Base-by-base conservation (phyloP, 2,329 filamentous ascomycete species). In the Ceratocystis cubensis region DNA sequence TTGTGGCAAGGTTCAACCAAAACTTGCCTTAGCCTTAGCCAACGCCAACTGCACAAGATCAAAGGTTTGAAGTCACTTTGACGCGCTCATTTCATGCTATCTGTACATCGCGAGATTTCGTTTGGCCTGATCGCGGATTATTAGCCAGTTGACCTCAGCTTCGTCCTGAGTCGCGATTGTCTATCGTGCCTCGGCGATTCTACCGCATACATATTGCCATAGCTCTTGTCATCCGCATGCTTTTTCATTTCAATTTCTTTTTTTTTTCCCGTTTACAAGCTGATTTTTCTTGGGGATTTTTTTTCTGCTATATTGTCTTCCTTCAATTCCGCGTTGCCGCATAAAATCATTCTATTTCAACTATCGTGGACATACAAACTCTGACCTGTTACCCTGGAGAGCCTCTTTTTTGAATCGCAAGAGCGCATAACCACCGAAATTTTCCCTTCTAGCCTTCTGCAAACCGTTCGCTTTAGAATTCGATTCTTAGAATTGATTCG, bases 171-270 rank as follows among this genome's bases (percentile, higher is more conserved):
- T 63, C 53, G 53, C 28, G 25, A 57, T 30, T 30, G 33, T 63
- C 25, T 48, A 37, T 22, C 30, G 37, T 63, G 61, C 30, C 15
- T 63, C 25, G 15, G 37, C 5, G 44, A 45, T 15, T 13, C 30
- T 17, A 15, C 37, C 37, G 25, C 44, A 62, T 17, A 44, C 61
- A 10, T 37, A 63, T 22, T 22, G 44, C 61, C 61, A 45, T 57
- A 57, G 28, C 53, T 30, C n/a, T 57, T 57, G 5, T 8, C 46
- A n/a, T 41, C 37, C 44, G 28, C 59, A 62, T 62, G 8, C 48
- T 44, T 10, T 41, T 61, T 61, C 59, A n/a, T 33, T 62, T 50
- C 48, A 22, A 50, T 64, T 67, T 67, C 57, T 48, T 64, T 64
- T 46, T 20, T 50, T 28, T 30, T 20, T 3, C 46, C 46, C 5